Conservation (phyloP, 1,284 basidiomycete genomes). For the Coniferiporia weirii region DNA sequence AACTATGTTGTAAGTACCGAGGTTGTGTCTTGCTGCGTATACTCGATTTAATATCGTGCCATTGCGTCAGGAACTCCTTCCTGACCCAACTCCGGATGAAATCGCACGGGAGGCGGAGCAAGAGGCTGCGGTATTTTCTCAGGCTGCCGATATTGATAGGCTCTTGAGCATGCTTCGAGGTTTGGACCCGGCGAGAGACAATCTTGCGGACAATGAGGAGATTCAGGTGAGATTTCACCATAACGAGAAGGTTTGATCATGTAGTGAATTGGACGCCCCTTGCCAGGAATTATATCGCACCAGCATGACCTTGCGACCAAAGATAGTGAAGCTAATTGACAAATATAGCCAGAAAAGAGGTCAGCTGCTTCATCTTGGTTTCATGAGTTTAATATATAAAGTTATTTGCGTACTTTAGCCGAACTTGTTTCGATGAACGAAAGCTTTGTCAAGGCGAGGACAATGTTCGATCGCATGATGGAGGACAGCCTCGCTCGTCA, state of each 20-base stretch:
- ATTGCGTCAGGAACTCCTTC: slow-evolving; percentile 71
- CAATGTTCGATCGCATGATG: slow-evolving; percentile 88
- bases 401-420: slow-evolving; percentile 37
- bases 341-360: slow-evolving; percentile 96
- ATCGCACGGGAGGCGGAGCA: slow-evolving; percentile 82
- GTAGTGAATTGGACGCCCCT: not conserved
- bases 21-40: not conserved
- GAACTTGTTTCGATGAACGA: slow-evolving; percentile 89
- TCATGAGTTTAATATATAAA: not conserved
- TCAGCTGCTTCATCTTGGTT: slow-evolving; percentile 24
- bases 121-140: slow-evolving; percentile 82
- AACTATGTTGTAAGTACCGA: slow-evolving; percentile 81
- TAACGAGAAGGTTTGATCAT: not conserved
- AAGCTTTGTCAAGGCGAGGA: slow-evolving; percentile 76
- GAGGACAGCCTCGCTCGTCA: slow-evolving; percentile 80
- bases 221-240: slow-evolving; percentile 63
- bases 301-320: slow-evolving; percentile 84
- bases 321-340: slow-evolving; percentile 95
- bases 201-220: slow-evolving; percentile 91
- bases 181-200: slow-evolving; percentile 76
- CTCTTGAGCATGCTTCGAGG: slow-evolving; percentile 76
- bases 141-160: slow-evolving; percentile 85
- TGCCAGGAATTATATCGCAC: slow-evolving; percentile 83
- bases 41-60: not conserved
- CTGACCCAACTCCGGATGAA: slow-evolving; percentile 79